A percentile compares a stretch with the other conserved stretches of the same genome.
phyloP scores from a whole-genome alignment of 805 yeast species.

The Maudiozyma bulderi region DNA sequence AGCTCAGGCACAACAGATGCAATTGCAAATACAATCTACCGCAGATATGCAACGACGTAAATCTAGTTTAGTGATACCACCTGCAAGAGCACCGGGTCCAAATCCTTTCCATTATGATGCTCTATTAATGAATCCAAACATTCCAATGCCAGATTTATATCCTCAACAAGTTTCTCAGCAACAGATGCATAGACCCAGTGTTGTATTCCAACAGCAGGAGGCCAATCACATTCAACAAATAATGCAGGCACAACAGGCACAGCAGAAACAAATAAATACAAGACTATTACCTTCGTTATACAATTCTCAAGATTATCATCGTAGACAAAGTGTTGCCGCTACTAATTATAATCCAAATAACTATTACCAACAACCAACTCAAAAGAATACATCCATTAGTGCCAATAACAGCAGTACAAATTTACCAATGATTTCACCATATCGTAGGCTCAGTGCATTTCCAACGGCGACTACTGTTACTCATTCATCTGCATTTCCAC shows the following conservation, averaged over 20 bases:
- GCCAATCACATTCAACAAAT: slow-evolving; percentile 1
- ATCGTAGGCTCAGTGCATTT: slow-evolving; percentile 23
- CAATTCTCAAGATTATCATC: slow-evolving; percentile 23
- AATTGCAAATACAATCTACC: not conserved
- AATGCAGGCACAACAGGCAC: slow-evolving; percentile 7
- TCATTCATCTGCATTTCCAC: slow-evolving; percentile 1
- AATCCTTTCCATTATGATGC: slow-evolving; percentile 28
- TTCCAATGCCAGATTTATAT: not conserved
- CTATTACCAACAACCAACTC: not conserved
- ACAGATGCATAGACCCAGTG: slow-evolving; percentile 3
- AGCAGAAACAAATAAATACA: slow-evolving; percentile 12
- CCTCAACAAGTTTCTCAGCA: slow-evolving; percentile 4
- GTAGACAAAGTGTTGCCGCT: slow-evolving; percentile 33
- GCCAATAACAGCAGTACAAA: not conserved
- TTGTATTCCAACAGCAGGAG: slow-evolving; percentile 1
- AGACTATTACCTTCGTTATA: slow-evolving; percentile 15
- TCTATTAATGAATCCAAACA: slow-evolving; percentile 6
- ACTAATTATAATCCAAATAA: slow-evolving; percentile 6
- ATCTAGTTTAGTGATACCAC: slow-evolving; percentile 32
- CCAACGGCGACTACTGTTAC: slow-evolving; percentile 12
- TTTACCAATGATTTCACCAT: slow-evolving; percentile 14
- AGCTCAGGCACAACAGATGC: not conserved
- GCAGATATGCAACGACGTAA: slow-evolving; percentile 20
- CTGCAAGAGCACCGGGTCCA: slow-evolving; percentile 38
- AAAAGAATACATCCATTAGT: not conserved